Evolutionary conservation across 1,284 basidiomycete species (phyloP).

Genomic region (Ceratobasidium sp.): DNA sequence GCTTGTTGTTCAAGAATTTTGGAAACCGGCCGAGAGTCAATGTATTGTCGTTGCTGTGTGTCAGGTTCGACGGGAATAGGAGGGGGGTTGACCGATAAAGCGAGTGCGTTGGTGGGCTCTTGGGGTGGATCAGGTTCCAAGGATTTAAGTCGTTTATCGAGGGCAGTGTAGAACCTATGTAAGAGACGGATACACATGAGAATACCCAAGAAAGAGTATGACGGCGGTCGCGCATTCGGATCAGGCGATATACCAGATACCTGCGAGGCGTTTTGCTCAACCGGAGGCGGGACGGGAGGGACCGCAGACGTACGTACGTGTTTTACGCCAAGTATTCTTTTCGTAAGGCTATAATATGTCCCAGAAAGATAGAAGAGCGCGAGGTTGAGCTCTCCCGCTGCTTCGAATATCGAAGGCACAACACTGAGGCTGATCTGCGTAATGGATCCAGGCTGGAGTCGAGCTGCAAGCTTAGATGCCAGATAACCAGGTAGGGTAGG

Average conservation of each 20-base stretch:
- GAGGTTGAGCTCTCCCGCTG: conserved; percentile 79
- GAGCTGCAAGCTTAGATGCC: conserved; percentile 65
- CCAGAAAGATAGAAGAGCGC: conserved; percentile 86
- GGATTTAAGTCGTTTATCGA: conserved; percentile 38
- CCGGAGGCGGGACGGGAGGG: background rate
- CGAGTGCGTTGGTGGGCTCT: conserved; percentile 33
- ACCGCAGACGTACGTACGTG: conserved; percentile 68
- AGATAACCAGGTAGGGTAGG: conserved; percentile 73
- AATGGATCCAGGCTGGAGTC: conserved; percentile 49
- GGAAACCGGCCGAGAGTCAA: conserved; percentile 39
- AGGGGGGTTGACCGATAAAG: conserved; percentile 26
- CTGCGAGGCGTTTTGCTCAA: conserved; percentile 58
- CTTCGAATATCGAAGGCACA: conserved; percentile 66
- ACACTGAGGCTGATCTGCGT: conserved; percentile 56
- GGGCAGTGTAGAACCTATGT: conserved; percentile 64
- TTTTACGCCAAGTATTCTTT: conserved; percentile 77
- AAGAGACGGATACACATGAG: conserved; percentile 78
- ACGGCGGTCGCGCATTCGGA: conserved; percentile 79
- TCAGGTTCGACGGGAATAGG: conserved; percentile 32
- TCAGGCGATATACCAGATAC: conserved; percentile 78
- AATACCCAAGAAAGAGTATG: conserved; percentile 87
- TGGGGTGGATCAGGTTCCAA: conserved; percentile 23
- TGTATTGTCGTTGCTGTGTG: conserved; percentile 36
- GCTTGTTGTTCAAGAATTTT: conserved; percentile 35
- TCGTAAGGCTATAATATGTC: conserved; percentile 80